phyloP scores from a whole-genome alignment of 257 asterid species.

The Solanum sitiens region DNA sequence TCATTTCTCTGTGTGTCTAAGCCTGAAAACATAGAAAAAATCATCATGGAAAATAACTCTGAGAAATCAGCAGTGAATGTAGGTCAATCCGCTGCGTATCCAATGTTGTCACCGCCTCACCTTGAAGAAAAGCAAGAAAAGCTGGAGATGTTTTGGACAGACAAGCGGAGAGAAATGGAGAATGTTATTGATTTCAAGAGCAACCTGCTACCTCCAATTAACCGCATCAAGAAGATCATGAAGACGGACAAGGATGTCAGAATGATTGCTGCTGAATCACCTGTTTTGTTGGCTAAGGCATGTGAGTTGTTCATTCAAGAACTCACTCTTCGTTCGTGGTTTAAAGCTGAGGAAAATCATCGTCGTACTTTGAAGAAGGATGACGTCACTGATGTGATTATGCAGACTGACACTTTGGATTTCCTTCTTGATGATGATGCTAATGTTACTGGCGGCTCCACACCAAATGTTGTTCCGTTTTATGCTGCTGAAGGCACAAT shows the following conservation, averaged over 20 bases:
- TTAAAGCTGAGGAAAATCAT: constrained; percentile 10
- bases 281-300: constrained; percentile 48
- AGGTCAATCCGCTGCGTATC: background rate
- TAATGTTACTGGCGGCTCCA: background rate
- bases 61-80: background rate
- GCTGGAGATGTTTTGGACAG: background rate
- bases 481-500: background rate
- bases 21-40: background rate
- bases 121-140: too few species aligned
- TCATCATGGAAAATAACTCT: background rate
- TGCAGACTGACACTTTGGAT: constrained; percentile 49
- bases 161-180: background rate
- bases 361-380: constrained; percentile 78
- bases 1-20: background rate
- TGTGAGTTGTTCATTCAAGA: constrained; percentile 88
- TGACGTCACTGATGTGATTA: constrained; percentile 77
- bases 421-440: background rate
- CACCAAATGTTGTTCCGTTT: background rate
- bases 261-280: background rate
- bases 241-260: background rate
- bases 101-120: background rate
- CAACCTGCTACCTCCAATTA: background rate
- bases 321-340: constrained; percentile 87
- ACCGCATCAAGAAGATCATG: background rate
- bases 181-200: background rate